phyloP scores from a whole-genome alignment of 768 basidiomycete species.

The Lyophyllum shimeji region DNA sequence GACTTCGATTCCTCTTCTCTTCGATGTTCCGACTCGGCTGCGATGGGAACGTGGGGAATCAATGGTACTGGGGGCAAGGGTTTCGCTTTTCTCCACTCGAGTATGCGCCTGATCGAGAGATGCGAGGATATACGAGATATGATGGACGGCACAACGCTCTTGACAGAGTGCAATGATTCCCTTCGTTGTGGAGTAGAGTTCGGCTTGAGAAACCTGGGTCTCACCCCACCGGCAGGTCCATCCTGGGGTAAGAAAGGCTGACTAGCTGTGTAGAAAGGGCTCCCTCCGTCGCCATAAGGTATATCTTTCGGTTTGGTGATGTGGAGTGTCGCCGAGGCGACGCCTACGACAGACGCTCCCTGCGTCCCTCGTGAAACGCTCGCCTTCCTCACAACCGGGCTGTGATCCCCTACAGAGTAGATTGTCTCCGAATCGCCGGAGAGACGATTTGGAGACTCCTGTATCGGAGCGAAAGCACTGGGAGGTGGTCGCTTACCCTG shows the following conservation, averaged over 20 bases:
- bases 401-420: constrained; percentile 29
- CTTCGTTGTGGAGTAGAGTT: constrained; percentile 23
- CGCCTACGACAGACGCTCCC: constrained; percentile 28
- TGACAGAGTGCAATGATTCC: constrained; percentile 45
- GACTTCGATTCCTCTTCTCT: constrained; percentile 46
- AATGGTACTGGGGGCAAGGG: constrained; percentile 61
- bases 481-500: constrained; percentile 31
- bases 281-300: neutral
- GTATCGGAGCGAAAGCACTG: constrained; percentile 33
- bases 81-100: constrained; percentile 46
- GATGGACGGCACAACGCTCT: constrained; percentile 49
- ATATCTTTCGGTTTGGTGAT: neutral
- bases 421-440: constrained; percentile 42
- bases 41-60: constrained; percentile 45
- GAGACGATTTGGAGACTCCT: constrained; percentile 20
- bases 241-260: constrained; percentile 1
- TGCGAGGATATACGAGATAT: constrained; percentile 47
- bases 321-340: constrained; percentile 31
- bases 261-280: neutral
- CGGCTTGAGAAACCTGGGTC: constrained; percentile 11
- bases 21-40: constrained; percentile 39
- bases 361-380: constrained; percentile 20
- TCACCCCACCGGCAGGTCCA: neutral
- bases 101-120: constrained; percentile 33
- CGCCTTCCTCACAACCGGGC: constrained; percentile 24